Percentiles rank a stretch among this genome's conserved stretches.
Evolutionary conservation across 805 yeast species (phyloP).

Genomic region (Metschnikowia sp.): DNA sequence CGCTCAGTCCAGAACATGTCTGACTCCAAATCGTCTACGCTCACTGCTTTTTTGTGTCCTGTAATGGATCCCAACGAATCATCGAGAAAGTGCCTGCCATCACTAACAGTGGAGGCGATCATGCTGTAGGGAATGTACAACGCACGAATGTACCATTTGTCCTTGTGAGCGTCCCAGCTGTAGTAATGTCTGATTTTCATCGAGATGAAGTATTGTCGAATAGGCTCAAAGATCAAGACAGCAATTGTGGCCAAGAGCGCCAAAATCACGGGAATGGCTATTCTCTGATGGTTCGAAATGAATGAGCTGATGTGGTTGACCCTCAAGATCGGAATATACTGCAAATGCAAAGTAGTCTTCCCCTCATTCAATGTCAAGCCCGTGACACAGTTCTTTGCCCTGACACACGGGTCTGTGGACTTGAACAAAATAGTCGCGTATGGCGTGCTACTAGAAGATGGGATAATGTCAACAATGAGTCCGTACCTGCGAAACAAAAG

Average conservation of each 20-base stretch:
- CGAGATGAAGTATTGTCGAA: slow-evolving; percentile 74
- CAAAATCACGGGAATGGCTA: slow-evolving; percentile 73
- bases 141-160: slow-evolving; percentile 27
- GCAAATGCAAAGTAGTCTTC: slow-evolving; percentile 63
- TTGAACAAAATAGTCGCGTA: slow-evolving; percentile 56
- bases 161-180: slow-evolving; percentile 47
- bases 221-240: slow-evolving; percentile 87
- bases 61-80: slow-evolving; percentile 19
- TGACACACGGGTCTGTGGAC: slow-evolving; percentile 62
- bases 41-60: slow-evolving; percentile 12
- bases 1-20: slow-evolving; percentile 68
- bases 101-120: slow-evolving; percentile 25
- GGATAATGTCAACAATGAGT: slow-evolving; percentile 66
- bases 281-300: slow-evolving; percentile 72
- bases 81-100: slow-evolving; percentile 36
- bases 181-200: slow-evolving; percentile 65
- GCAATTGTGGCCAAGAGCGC: slow-evolving; percentile 81
- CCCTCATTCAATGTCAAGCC: slow-evolving; percentile 60
- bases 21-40: slow-evolving; percentile 19
- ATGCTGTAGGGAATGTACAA: slow-evolving; percentile 27
- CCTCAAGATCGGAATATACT: slow-evolving; percentile 57
- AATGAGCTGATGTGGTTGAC: slow-evolving; percentile 54
- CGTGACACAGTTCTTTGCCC: slow-evolving; percentile 88
- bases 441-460: slow-evolving; percentile 45
- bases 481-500: slow-evolving; percentile 86